Evolutionary conservation across 768 basidiomycete species (phyloP).

Genomic region (Lactifluus rugatus): DNA sequence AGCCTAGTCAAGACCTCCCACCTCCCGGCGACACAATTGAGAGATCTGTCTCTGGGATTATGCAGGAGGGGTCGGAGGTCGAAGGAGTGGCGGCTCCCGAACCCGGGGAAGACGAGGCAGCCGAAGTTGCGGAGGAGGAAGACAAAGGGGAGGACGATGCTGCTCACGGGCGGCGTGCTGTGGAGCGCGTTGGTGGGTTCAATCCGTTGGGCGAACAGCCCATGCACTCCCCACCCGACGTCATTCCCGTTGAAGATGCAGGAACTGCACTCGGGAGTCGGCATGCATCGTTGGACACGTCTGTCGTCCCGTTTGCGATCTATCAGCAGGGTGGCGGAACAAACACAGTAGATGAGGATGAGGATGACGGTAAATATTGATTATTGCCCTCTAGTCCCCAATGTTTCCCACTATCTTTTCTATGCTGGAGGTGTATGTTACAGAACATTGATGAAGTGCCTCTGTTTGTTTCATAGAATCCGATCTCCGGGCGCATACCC

Average conservation of each 20-base stretch:
- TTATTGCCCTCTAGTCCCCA: slow-evolving; percentile 18
- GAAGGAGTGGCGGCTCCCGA: neutral
- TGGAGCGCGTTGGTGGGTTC: slow-evolving; percentile 50
- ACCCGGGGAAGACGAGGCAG: slow-evolving; percentile 2
- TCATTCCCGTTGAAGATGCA: neutral
- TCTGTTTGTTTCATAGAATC: slow-evolving; percentile 15
- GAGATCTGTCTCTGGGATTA: neutral
- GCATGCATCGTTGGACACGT: slow-evolving; percentile 9
- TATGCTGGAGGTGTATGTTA: slow-evolving; percentile 15
- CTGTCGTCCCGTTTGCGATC: neutral
- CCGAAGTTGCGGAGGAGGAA: slow-evolving; percentile 21
- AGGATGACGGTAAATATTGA: slow-evolving; percentile 38
- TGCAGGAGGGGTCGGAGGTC: neutral
- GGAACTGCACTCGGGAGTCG: slow-evolving; percentile 18
- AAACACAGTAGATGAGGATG: slow-evolving; percentile 17
- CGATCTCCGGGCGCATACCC: slow-evolving; percentile 11
- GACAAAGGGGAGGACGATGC: slow-evolving; percentile 49
- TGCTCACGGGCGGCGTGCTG: slow-evolving; percentile 45
- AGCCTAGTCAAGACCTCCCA: neutral
- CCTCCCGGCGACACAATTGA: neutral
- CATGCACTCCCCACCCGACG: slow-evolving; percentile 24
- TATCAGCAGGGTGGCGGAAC: slow-evolving; percentile 14
- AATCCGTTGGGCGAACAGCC: slow-evolving; percentile 36
- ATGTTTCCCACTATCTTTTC: slow-evolving; percentile 19
- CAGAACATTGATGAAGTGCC: slow-evolving; percentile 19